Conservation (phyloP, 179 eudicot species). For the Spinacia oleracea region DNA sequence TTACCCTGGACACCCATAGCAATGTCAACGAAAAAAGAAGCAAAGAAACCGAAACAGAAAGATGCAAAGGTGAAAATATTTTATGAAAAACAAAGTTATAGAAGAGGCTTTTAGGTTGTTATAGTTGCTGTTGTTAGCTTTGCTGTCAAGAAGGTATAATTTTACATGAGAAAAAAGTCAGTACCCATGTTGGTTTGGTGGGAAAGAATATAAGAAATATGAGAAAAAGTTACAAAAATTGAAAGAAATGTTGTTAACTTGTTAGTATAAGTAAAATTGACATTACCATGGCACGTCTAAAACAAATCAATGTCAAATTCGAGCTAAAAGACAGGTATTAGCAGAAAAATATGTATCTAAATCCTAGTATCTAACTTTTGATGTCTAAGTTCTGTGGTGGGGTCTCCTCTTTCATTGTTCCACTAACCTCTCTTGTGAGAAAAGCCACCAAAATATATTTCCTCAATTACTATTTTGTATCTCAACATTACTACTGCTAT, state of each 20-base stretch:
- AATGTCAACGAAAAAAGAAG: slow-evolving; percentile 8
- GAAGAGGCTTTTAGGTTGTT: slow-evolving; percentile 35
- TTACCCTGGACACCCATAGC: slow-evolving; percentile 25
- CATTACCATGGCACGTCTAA: slow-evolving; percentile 14
- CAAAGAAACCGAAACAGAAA: slow-evolving; percentile 15
- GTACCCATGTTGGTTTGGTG: slow-evolving; percentile 64
- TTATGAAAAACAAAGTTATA: slow-evolving; percentile 1
- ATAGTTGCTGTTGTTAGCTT: slow-evolving; percentile 50
- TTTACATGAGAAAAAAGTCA: slow-evolving; percentile 41
- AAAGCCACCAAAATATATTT: slow-evolving; percentile 32
- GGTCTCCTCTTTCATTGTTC: slow-evolving; percentile 30
- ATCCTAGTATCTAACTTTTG: slow-evolving; percentile 26
- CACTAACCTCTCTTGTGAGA: slow-evolving; percentile 41
- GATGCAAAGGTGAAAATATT: slow-evolving; percentile 7
- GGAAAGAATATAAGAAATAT: slow-evolving; percentile 28
- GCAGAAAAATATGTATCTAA: slow-evolving; percentile 9
- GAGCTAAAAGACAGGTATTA: slow-evolving; percentile 23
- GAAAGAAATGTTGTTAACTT: slow-evolving; percentile 17
- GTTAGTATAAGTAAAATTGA: slow-evolving; percentile 28
- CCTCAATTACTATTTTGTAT: slow-evolving; percentile 6
- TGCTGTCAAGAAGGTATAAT: slow-evolving; percentile 66
- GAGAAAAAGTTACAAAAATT: slow-evolving; percentile 26
- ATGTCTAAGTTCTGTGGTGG: slow-evolving; percentile 37
- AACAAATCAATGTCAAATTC: slow-evolving; percentile 27
- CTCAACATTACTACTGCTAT: slow-evolving; percentile 24